Conservation (phyloP, 805 yeast species). For the Hanseniaspora meyeri region DNA sequence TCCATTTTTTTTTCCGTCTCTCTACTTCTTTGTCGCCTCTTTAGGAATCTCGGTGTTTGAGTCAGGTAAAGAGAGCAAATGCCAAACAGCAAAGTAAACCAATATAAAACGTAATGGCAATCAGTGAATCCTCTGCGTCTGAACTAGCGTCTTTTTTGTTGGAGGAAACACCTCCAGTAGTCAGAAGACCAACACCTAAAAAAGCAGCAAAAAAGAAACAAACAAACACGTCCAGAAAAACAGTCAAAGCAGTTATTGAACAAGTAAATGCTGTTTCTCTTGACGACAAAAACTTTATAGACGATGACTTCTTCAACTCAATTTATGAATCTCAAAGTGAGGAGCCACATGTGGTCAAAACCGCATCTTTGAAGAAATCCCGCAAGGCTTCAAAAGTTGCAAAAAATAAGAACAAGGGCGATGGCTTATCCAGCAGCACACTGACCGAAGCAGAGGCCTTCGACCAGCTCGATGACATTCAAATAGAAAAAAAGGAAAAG, state of each 20-base stretch:
- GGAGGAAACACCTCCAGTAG: background rate
- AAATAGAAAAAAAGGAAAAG: background rate
- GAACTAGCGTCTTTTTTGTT: conserved; percentile 9
- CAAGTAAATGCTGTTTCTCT: background rate
- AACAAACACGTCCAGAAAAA: background rate
- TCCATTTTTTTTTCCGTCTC: too few relatives aligned
- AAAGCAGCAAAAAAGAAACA: background rate
- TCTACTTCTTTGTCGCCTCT: too few relatives aligned
- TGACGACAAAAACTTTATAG: background rate
- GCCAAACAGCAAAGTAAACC: background rate
- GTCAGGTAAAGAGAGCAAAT: background rate
- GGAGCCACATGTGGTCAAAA: background rate
- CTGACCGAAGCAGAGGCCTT: background rate
- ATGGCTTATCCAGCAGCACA: background rate
- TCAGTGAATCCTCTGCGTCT: conserved; percentile 3
- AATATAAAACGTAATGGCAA: background rate
- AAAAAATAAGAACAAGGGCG: background rate
- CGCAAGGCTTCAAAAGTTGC: background rate
- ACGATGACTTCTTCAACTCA: background rate
- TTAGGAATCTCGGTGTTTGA: too few relatives aligned
- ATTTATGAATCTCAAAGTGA: background rate
- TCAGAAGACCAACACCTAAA: background rate
- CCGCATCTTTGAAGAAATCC: background rate
- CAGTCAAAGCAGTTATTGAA: background rate
- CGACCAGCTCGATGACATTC: background rate